Base-by-base conservation (phyloP, 805 yeast genomes). In the Saccharomycopsis babjevae region DNA sequence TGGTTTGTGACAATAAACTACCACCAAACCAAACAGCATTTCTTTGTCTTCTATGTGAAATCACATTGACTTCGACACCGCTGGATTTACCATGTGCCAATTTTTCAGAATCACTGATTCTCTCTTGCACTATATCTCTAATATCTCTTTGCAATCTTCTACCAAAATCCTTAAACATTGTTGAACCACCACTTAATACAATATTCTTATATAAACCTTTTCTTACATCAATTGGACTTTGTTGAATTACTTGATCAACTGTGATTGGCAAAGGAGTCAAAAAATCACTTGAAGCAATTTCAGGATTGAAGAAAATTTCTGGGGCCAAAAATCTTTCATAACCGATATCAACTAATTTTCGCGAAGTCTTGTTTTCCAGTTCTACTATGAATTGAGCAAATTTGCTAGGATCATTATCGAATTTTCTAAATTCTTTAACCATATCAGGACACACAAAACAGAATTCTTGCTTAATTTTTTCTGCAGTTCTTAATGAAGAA, bases 21-120 rank as follows among this genome's bases (percentile, higher is more conserved):
- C 99, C 99, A 68, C 99, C 99, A 72, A 93, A 94, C 99, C 99
- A 94, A 62, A 94, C 99, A 2, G 99, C 99, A 70, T 94, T 90
- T 73, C 97, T 83, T 78, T 94, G 99, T 76, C 94, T 88, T 78
- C 93, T 91, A 77, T 94, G 99, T 34, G 96, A 84, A 66, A 94
- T 92, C 64, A 94, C 99, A 76, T 89, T 96, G 61, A 94, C 99
- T 61, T 91, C 96, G 58, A 94, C 96, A 72, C 99, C 99, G 36
- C 96, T 87, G 30, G 96, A 85, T 71, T 84, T 88, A 46, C 85
- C 85, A 58, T 66, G 64, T 68, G 91, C 83, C 63, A 85, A 76
- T 68, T 78, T 77, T 75, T 94, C 99, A 71, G 92, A 86, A 63
- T 80, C 79, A 59, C 85, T 83, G 64, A 94, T 90, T 75, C 99